Evolutionary conservation across 2,329 filamentous ascomycete species (phyloP), one percentile per base, ranked within the genome.

Genomic region (Tolypocladium cylindrosporum): DNA sequence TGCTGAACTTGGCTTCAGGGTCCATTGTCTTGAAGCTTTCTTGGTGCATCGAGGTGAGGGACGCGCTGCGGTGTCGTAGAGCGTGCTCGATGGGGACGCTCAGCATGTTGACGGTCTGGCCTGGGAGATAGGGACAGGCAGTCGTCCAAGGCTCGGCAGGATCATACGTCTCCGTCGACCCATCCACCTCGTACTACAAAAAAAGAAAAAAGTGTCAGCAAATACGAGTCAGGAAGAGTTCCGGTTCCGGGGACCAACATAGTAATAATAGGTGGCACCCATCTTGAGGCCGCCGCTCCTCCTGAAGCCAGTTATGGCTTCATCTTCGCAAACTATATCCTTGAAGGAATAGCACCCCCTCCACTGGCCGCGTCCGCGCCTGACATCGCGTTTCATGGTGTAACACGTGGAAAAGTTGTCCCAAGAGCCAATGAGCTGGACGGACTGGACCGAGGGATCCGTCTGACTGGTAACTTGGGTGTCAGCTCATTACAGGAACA

Each of bases 261-360:
- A 97, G 78, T 96, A 97, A 81, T 93, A 97, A 74, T 97, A 97
- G 19, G 88, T 94, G 60, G 88, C 85, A 51, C 92, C 92, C 89
- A 96, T 96, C 72, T 88, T 94, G 62, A 97, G 80, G 56, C 89
- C 92, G 59, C 91, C 91, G 64, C 83, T 83, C 65, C 90, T 83
- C 75, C 78, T 64, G 74, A 77, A 61, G 53, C 59, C 59, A 60
- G 61, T 64, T 55, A 77, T 72, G 54, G 77, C 70, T 60, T 87
- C 80, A 58, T 91, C 90, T 72, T 95, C 90, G 66, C 87, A 91
- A 65, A 90, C 85, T 68, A 95, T 94, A 71, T 94, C 85, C 61
- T 87, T 85, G 73, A 96, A 96, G 42, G 84, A 84, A 75, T 94
- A 89, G 71, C 91, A 96, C 50, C 91, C 93, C 67, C 86, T 86